Evolutionary conservation across 2,329 filamentous ascomycete species (phyloP).

Genomic region (Xylariaceae sp.): DNA sequence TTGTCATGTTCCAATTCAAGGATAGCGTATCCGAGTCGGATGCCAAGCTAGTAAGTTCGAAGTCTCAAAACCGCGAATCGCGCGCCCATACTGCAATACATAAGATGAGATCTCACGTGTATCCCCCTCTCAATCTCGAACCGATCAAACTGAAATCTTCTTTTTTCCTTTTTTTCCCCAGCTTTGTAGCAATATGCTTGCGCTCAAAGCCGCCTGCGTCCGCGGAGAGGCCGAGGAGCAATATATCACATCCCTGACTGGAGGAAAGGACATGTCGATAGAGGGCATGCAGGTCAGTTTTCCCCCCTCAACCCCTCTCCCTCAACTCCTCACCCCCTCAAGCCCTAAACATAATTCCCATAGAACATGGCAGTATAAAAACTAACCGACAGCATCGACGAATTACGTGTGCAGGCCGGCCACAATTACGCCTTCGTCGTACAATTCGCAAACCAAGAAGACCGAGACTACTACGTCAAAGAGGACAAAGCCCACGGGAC

Average conservation of each 20-base stretch:
- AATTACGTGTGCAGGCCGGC: slow-evolving; percentile 29
- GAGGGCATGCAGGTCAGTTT: slow-evolving; percentile 53
- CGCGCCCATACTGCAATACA: too few relatives aligned
- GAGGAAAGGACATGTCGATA: slow-evolving; percentile 56
- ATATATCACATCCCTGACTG: slow-evolving; percentile 55
- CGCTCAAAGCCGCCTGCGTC: slow-evolving; percentile 52
- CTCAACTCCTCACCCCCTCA: not conserved
- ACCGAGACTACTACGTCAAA: slow-evolving; percentile 40
- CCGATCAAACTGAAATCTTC: not conserved
- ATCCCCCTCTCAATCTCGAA: not conserved
- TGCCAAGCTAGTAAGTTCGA: slow-evolving; percentile 12
- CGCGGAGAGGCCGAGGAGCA: slow-evolving; percentile 52
- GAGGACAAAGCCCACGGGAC: slow-evolving; percentile 35
- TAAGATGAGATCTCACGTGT: too few relatives aligned
- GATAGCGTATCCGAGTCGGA: slow-evolving; percentile 16
- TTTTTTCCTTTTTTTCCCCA: not conserved
- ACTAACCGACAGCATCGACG: too few relatives aligned
- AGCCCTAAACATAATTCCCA: too few relatives aligned
- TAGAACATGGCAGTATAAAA: too few relatives aligned
- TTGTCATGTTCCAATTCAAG: slow-evolving; percentile 30
- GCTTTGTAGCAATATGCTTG: slow-evolving; percentile 42
- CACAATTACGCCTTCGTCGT: slow-evolving; percentile 40
- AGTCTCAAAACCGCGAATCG: too few relatives aligned
- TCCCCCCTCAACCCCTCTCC: not conserved
- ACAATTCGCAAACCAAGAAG: slow-evolving; percentile 35